These are phyloP conservation scores for Jimgerdemannia flammicorona DNA, from an alignment of 192 early-diverging fungal species.

Conservation along the genomic window DNA sequence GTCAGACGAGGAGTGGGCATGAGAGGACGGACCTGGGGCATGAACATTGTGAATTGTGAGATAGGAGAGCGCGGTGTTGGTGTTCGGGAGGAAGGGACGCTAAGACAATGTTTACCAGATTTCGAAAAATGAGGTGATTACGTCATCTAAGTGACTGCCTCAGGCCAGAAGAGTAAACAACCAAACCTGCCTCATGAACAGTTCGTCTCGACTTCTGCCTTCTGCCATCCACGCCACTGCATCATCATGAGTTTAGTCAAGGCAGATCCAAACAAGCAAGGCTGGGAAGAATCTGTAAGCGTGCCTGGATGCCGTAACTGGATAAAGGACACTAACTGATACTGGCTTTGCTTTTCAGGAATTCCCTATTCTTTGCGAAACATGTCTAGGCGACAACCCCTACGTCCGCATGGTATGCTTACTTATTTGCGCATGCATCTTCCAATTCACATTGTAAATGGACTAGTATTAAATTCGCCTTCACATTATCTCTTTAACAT, in stretches of 20 bases:
- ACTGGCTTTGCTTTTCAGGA: slow-evolving; percentile 37
- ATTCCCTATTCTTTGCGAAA: slow-evolving; percentile 93
- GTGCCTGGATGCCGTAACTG: neutral
- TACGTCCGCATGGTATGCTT: slow-evolving; percentile 93
- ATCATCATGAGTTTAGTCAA: slow-evolving; percentile 40
- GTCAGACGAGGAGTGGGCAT: neutral
- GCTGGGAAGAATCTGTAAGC: slow-evolving; percentile 57
- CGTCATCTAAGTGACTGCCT: neutral
- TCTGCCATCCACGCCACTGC: neutral
- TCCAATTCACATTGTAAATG: neutral
- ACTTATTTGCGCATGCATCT: no score
- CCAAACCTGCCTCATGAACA: no score
- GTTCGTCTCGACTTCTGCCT: no score
- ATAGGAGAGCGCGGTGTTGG: no score
- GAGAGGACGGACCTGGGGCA: neutral
- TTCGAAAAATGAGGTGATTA: neutral
- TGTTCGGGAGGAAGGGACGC: neutral
- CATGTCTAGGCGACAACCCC: slow-evolving; percentile 96
- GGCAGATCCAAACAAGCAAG: slow-evolving; percentile 57
- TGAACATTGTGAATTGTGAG: neutral
- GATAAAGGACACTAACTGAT: neutral
- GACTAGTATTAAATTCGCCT: no score
- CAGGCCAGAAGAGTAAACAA: neutral
- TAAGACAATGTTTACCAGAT: neutral
- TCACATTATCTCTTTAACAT: neutral